Percentiles rank a stretch among this genome's conserved stretches.
phyloP scores from a whole-genome alignment of 305 asterid species.

The Fraxinus latifolia region DNA sequence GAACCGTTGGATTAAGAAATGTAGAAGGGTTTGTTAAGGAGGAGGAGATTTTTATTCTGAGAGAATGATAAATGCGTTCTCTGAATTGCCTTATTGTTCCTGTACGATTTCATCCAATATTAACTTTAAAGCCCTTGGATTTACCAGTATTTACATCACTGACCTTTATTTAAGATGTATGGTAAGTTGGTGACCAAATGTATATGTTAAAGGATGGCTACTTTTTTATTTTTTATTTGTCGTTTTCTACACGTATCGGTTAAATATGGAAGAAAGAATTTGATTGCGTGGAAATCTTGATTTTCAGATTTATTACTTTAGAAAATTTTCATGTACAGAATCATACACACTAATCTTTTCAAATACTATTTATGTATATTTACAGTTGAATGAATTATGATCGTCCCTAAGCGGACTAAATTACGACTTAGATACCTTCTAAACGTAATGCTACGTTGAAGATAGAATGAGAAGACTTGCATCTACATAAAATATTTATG shows the following conservation, averaged over 20 bases:
- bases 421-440: too few relatives aligned
- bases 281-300: not conserved
- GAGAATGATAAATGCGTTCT: conserved; percentile 39
- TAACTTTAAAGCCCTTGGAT: not conserved
- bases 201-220: not conserved
- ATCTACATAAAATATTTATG: not conserved
- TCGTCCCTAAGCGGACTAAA: not conserved
- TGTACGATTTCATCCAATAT: conserved; percentile 10
- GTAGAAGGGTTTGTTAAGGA: not conserved
- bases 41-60: conserved; percentile 17
- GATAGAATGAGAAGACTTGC: not conserved
- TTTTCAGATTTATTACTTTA: not conserved
- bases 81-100: conserved; percentile 47
- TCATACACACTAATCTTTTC: too few relatives aligned
- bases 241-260: not conserved
- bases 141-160: not conserved
- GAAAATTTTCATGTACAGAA: not conserved
- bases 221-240: not conserved
- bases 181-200: not conserved
- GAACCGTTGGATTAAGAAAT: not conserved
- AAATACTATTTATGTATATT: not conserved
- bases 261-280: not conserved
- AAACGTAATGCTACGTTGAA: not conserved
- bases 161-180: not conserved
- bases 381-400: not conserved